Base-by-base conservation (phyloP, 2,329 filamentous ascomycete species). In the Cladophialophora yegresii region DNA sequence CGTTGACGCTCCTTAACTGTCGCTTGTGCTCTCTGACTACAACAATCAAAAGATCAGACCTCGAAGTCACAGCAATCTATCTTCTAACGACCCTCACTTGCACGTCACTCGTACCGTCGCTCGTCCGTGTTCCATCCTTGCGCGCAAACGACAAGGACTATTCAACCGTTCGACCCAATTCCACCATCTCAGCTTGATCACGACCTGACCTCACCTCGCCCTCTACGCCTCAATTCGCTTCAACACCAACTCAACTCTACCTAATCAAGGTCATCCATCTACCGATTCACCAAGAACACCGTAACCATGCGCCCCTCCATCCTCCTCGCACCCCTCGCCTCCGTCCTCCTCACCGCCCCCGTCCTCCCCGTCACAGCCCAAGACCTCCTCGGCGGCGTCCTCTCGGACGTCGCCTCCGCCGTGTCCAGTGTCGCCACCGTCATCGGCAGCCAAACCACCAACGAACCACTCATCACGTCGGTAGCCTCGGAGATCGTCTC, bases 371-470 rank as follows among this genome's bases (percentile, higher is more conserved):
- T 45, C n/a, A 50, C 43, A 12, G 60, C 62, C 1, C 62, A 65
- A 51, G 51, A 23, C 23, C 51, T 59, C 23, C 51, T 59, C 10
- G 57, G 16, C 57, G 51, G 45, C 6, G 45, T 59, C 7, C 22
- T 59, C 23, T 13, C 28, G 2, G 66, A 68, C 45, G 30, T 62
- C 50, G 43, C 26, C 13, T 67, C 65, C 8, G 56, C 63, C 10
- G 59, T 65, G 12, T 63, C 65, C 22, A 57, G 62, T 45, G 57
- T 61, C 40, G 64, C 57, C 12, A 40, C 62, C 13, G 45, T 57
- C 23, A 54, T 63, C 56, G 65, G 59, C 59, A 65, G 59, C 36
- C 51, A 65, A 56, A 65, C 59, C 12, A 58, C 40, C n/a, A 54
- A 56, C 9, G 54, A 57, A 54, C 51, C 65, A 22, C 20, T 63